phyloP scores from a whole-genome alignment of 75 land plant species.

The Pinus tabuliformis region DNA sequence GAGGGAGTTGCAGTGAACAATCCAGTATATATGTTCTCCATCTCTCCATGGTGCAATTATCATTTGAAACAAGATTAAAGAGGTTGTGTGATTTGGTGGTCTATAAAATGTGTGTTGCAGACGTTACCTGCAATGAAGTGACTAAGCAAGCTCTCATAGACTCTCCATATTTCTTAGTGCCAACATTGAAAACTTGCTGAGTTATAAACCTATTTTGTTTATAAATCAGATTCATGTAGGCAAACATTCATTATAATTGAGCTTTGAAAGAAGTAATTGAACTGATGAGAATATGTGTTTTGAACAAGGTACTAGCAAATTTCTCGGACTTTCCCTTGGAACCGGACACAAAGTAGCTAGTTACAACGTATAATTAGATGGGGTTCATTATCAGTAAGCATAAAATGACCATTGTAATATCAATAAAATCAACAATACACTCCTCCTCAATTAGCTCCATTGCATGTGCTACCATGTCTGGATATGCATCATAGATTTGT shows the following conservation, averaged over 20 bases:
- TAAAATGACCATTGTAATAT: no score
- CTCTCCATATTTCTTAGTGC: neutral
- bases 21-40: conserved; percentile 17
- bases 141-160: neutral
- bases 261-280: no score
- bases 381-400: no score
- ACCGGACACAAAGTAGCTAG: no score
- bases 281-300: neutral
- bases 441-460: no score
- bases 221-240: no score
- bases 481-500: no score
- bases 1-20: conserved; percentile 53
- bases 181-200: neutral
- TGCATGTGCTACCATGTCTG: no score
- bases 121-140: neutral
- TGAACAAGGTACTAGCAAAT: neutral
- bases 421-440: no score
- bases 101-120: neutral
- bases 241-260: neutral
- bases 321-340: neutral
- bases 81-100: no score
- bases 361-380: no score
- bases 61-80: neutral
- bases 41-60: neutral
- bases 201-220: neutral